These are phyloP conservation scores for Vigna nakashimae DNA, from an alignment of 306 rosid genomes.

Conservation along the genomic window DNA sequence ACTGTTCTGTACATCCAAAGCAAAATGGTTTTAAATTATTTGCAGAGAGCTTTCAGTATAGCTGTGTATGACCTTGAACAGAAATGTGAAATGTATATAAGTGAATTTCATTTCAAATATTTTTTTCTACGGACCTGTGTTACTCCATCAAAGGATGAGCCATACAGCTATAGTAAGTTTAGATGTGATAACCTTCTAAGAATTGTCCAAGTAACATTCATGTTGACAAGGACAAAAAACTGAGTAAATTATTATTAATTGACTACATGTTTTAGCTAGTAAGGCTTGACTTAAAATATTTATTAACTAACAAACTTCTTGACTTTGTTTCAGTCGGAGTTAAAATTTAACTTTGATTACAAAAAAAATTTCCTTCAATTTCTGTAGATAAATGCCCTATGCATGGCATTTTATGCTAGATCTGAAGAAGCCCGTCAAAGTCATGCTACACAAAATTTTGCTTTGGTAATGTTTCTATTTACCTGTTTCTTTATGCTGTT, in stretches of 20 bases:
- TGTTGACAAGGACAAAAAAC: slow-evolving; percentile 34
- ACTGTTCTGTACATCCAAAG: slow-evolving; percentile 14
- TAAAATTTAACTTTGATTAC: slow-evolving; percentile 41
- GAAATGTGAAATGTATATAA: background rate
- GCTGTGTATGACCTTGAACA: slow-evolving; percentile 4
- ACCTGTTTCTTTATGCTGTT: background rate
- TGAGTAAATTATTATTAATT: slow-evolving; percentile 30
- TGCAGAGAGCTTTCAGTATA: slow-evolving; percentile 11
- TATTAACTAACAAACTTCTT: slow-evolving; percentile 9
- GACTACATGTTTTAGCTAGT: slow-evolving; percentile 25
- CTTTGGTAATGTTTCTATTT: slow-evolving; percentile 62
- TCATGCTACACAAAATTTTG: slow-evolving; percentile 87
- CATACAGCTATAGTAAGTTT: background rate
- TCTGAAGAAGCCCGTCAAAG: slow-evolving; percentile 93
- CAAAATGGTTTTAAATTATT: slow-evolving; percentile 14
- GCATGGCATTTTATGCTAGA: slow-evolving; percentile 95
- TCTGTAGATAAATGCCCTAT: slow-evolving; percentile 88
- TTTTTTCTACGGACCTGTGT: slow-evolving; percentile 21
- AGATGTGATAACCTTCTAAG: background rate
- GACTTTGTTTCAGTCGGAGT: slow-evolving; percentile 14
- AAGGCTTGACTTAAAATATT: slow-evolving; percentile 33
- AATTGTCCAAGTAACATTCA: slow-evolving; percentile 14
- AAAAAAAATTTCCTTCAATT: slow-evolving; percentile 38
- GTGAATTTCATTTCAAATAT: slow-evolving; percentile 19
- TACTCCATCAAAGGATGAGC: slow-evolving; percentile 33